A percentile compares a stretch with the other conserved stretches of the same genome.
Conservation (phyloP, 108 stramenopile genomes). For the Cyclotella distinguenda region DNA sequence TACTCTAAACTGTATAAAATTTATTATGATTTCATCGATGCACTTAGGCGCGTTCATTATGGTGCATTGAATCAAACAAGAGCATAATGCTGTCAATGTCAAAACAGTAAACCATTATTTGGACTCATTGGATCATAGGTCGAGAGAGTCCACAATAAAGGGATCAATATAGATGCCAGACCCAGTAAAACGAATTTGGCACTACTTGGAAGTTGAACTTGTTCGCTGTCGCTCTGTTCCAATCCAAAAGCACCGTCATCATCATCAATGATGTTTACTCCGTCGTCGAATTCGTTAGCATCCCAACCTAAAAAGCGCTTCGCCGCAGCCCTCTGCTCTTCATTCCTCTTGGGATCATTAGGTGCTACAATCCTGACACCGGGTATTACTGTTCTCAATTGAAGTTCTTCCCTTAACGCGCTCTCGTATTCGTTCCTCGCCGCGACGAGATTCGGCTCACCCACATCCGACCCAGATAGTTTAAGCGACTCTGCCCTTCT, state of each 20-base stretch:
- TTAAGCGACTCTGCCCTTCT: constrained; percentile 53
- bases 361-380: constrained; percentile 71
- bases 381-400: constrained; percentile 61
- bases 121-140: constrained; percentile 38
- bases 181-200: constrained; percentile 23
- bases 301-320: constrained; percentile 45
- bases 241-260: background rate
- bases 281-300: constrained; percentile 25
- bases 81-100: background rate
- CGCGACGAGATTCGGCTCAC: constrained; percentile 11
- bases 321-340: constrained; percentile 49
- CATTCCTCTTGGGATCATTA: constrained; percentile 47
- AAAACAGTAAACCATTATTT: too few relatives aligned
- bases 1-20: too few relatives aligned
- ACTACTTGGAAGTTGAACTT: constrained; percentile 8
- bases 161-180: constrained; percentile 28
- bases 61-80: too few relatives aligned
- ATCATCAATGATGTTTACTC: too few relatives aligned
- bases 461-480: constrained; percentile 38
- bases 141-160: constrained; percentile 31
- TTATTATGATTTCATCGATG: too few relatives aligned
- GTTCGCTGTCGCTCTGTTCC: background rate
- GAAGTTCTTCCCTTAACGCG: constrained; percentile 54
- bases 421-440: constrained; percentile 51
- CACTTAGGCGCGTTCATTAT: too few relatives aligned